Percentiles rank a stretch among this genome's conserved stretches.
Conservation (phyloP, 495 filamentous ascomycete species). For the Glarea lozoyensis region DNA sequence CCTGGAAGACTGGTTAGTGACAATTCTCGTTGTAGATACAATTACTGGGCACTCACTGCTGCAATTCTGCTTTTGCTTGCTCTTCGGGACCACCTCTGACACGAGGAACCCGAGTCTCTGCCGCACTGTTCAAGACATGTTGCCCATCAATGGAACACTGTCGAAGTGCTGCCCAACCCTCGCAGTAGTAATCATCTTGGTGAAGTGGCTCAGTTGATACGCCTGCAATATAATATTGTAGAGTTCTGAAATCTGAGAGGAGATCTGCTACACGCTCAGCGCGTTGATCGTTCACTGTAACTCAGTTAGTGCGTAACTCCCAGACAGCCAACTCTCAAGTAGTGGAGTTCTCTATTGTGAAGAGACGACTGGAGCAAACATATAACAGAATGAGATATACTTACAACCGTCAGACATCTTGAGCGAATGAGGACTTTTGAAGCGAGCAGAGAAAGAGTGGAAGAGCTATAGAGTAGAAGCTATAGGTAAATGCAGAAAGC, state of each 20-base stretch:
- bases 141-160: conserved; percentile 70
- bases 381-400: conserved; percentile 25
- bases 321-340: no score
- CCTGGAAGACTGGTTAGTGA: conserved; percentile 34
- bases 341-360: no score
- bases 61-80: conserved; percentile 63
- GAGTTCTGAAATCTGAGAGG: conserved; percentile 74
- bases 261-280: conserved; percentile 74
- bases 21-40: neutral
- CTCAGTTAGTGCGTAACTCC: conserved; percentile 18
- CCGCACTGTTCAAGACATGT: conserved; percentile 53
- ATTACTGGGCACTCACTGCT: conserved; percentile 46
- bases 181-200: conserved; percentile 65
- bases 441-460: conserved; percentile 10
- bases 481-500: conserved; percentile 12
- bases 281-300: conserved; percentile 76
- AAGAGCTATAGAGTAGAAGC: conserved; percentile 19
- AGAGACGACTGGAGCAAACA: conserved; percentile 23
- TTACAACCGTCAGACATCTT: conserved; percentile 24
- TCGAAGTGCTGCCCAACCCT: conserved; percentile 68
- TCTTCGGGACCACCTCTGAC: conserved; percentile 52
- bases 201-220: conserved; percentile 48
- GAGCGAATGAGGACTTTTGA: conserved; percentile 18
- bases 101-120: conserved; percentile 55
- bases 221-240: conserved; percentile 72